These are phyloP conservation scores for Fallopia convolvulus DNA, from an alignment of 148 eudicot genomes.

Conservation along the genomic window DNA sequence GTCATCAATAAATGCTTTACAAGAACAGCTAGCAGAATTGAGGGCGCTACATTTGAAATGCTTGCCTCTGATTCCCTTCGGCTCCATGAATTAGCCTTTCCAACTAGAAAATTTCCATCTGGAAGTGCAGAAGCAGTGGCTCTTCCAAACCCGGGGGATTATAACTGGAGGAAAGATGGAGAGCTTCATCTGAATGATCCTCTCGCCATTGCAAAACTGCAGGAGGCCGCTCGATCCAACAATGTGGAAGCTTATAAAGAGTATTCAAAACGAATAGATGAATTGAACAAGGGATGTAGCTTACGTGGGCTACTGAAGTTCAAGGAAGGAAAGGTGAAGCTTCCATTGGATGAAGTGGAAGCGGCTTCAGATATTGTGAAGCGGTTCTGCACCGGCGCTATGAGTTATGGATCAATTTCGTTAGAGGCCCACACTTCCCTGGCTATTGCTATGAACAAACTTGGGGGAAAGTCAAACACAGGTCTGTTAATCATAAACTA, in stretches of 20 bases:
- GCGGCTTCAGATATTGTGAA: slow-evolving; percentile 95
- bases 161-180: slow-evolving; percentile 97
- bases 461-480: slow-evolving; percentile 96
- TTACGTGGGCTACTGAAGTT: slow-evolving; percentile 89
- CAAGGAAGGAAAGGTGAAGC: slow-evolving; percentile 40
- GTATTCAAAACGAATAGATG: slow-evolving; percentile 75
- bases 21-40: slow-evolving; percentile 92
- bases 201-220: slow-evolving; percentile 88
- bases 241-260: slow-evolving; percentile 97
- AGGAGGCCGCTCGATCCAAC: slow-evolving; percentile 81
- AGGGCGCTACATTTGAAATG: slow-evolving; percentile 93
- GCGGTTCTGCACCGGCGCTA: slow-evolving; percentile 95
- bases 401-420: slow-evolving; percentile 99
- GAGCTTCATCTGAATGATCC: slow-evolving; percentile 97
- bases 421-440: slow-evolving; percentile 92
- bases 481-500: slow-evolving; percentile 32
- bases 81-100: slow-evolving; percentile 86
- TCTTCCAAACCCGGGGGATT: slow-evolving; percentile 92
- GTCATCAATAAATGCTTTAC: slow-evolving; percentile 85
- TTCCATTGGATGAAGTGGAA: slow-evolving; percentile 91
- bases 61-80: slow-evolving; percentile 66
- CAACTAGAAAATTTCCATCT: slow-evolving; percentile 50
- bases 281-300: slow-evolving; percentile 79
- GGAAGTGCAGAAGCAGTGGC: slow-evolving; percentile 96
- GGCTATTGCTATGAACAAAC: slow-evolving; percentile 91